phyloP scores from a whole-genome alignment of 306 rosid genomes.

The Senna tora region DNA sequence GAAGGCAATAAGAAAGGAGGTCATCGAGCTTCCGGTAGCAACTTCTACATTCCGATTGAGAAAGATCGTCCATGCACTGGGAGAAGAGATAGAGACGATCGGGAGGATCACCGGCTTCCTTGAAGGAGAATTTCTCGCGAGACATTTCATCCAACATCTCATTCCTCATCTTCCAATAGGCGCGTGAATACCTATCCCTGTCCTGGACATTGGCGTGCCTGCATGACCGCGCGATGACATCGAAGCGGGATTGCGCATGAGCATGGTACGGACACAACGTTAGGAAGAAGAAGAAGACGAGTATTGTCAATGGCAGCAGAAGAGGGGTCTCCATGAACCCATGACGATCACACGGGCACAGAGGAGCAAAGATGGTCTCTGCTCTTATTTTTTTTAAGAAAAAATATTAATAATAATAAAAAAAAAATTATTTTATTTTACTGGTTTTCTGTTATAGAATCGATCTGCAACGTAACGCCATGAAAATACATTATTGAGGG shows the following conservation, averaged over 20 bases:
- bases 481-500: not conserved
- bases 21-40: constrained; percentile 17
- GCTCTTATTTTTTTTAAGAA: too few relatives aligned
- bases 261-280: not conserved
- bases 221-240: constrained; percentile 37
- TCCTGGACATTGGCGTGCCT: not conserved
- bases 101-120: constrained; percentile 37
- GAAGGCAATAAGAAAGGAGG: constrained; percentile 39
- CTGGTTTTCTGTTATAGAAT: not conserved
- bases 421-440: too few relatives aligned
- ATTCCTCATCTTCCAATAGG: not conserved
- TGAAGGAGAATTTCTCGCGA: constrained; percentile 5
- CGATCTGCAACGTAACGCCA: too few relatives aligned
- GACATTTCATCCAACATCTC: constrained; percentile 28
- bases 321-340: constrained; percentile 35
- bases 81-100: constrained; percentile 37
- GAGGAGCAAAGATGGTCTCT: not conserved
- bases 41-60: constrained; percentile 21
- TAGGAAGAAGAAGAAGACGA: constrained; percentile 15
- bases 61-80: constrained; percentile 43
- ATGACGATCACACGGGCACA: not conserved
- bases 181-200: not conserved
- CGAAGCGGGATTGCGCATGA: not conserved
- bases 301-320: constrained; percentile 11
- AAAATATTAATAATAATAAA: too few relatives aligned